Evolutionary conservation across 371 early-diverging fungal species (phyloP), one percentile per base, ranked within the genome.

Genomic region (Thermomucor indicae-seudaticae): DNA sequence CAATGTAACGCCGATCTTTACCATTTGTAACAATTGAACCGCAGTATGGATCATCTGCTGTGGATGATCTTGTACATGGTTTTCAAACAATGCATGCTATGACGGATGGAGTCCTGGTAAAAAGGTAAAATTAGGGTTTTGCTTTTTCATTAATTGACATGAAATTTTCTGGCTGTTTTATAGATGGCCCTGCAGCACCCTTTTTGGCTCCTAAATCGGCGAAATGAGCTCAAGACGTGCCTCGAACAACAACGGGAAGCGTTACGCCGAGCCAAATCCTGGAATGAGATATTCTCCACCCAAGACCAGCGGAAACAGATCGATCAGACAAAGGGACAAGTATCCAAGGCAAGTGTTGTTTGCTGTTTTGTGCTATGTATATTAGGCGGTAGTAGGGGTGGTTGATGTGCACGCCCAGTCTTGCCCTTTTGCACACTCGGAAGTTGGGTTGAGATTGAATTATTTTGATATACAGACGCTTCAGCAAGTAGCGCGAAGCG

Each of bases 171-270:
- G 38, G 24, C 10, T 22, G 39, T 30, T 41, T 17, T 49, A 43
- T 47, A 72, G 73, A 41, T 64, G 28, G 66, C 70, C 16, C 43
- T 72, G 49, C 60, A 69, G 48, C 43, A 51, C 22, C 70, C 73
- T 0, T 61, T 66, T 27, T 43, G 45, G 20, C 31, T 73, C 29
- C 47, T 73, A 30, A 40, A 62, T 1, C 51, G 52, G 46, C 49
- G 56, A 17, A 25, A 49, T 25, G 51, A 57, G 22, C 38, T 67
- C 4, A 52, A 54, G 31, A 41, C 42, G 14, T 39, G 47, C 6
- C 56, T 72, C 12, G 72, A 72, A 27, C 34, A 53, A 17, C 64
- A 72, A 57, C 64, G 67, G 24, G 73, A 67, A 31, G 25, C 44
- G 23, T 42, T 69, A 16, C 43, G 56, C 38, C 60, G 53, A 27